Conservation (phyloP, 1,139 yeast species). For the Yamadazyma taylorii region DNA sequence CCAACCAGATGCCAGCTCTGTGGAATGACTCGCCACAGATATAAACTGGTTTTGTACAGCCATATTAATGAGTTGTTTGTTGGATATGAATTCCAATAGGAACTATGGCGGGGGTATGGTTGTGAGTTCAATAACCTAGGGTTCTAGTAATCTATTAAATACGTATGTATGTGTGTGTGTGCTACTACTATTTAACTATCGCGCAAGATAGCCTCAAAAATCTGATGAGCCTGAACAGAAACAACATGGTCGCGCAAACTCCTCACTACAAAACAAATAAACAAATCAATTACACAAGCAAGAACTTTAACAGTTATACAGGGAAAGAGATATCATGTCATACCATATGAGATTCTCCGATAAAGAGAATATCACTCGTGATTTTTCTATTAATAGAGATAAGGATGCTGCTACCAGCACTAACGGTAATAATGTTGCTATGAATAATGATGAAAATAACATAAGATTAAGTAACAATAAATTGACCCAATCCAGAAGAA, state of each 20-base stretch:
- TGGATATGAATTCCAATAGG: too few species aligned
- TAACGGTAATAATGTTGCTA: background rate
- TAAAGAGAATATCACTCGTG: slow-evolving; percentile 15
- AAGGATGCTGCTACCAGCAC: too few species aligned
- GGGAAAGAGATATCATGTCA: background rate
- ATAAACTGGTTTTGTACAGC: slow-evolving; percentile 18
- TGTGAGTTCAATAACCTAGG: too few species aligned
- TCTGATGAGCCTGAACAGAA: too few species aligned
- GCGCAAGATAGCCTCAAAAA: background rate
- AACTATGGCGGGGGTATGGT: too few species aligned
- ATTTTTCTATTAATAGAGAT: background rate
- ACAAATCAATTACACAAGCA: slow-evolving; percentile 4
- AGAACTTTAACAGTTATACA: background rate
- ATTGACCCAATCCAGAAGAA: background rate
- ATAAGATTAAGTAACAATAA: background rate
- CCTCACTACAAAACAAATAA: slow-evolving; percentile 1
- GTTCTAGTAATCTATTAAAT: too few species aligned
- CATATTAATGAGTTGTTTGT: too few species aligned
- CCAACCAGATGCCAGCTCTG: slow-evolving; percentile 44
- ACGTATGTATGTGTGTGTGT: too few species aligned
- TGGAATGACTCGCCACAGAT: slow-evolving; percentile 15
- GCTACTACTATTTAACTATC: too few species aligned
- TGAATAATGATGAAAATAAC: background rate
- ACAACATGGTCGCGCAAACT: background rate
- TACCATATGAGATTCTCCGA: slow-evolving; percentile 7